Percentiles rank a stretch among this genome's conserved stretches.
Conservation (phyloP, 768 basidiomycete genomes). For the Tricholoma matsutake region DNA sequence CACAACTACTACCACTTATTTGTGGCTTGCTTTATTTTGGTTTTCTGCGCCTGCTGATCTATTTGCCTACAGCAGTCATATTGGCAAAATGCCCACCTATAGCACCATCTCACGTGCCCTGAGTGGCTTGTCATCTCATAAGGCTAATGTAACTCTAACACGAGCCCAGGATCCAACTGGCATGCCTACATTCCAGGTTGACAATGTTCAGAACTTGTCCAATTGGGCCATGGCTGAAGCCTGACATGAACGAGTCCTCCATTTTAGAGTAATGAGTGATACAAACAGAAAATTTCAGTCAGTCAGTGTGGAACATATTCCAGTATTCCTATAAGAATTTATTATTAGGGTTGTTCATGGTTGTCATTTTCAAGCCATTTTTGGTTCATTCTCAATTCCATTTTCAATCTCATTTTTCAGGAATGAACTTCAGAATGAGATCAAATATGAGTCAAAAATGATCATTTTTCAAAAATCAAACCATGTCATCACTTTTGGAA, state of each 20-base stretch:
- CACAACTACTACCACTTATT: slow-evolving; percentile 17
- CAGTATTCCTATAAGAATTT: too few species aligned
- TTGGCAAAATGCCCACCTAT: slow-evolving; percentile 16
- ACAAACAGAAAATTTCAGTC: too few species aligned
- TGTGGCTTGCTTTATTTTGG: slow-evolving; percentile 19
- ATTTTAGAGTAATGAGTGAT: too few species aligned
- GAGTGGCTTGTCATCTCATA: slow-evolving; percentile 16
- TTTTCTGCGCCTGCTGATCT: slow-evolving; percentile 12
- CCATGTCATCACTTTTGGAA: neutral
- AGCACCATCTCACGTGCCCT: slow-evolving; percentile 15
- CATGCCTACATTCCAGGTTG: slow-evolving; percentile 16
- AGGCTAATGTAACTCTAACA: slow-evolving; percentile 10
- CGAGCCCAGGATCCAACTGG: slow-evolving; percentile 13
- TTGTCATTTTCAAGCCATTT: too few species aligned
- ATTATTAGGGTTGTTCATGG: too few species aligned
- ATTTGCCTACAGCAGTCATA: slow-evolving; percentile 12
- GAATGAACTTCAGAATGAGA: too few species aligned
- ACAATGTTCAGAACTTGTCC: slow-evolving; percentile 33
- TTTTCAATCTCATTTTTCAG: too few species aligned
- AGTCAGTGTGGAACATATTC: too few species aligned
- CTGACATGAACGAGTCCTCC: too few species aligned
- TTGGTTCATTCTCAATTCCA: too few species aligned
- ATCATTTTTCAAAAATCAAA: neutral
- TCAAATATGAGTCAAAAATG: neutral
- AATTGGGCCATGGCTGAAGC: too few species aligned